These are phyloP conservation scores for Verbena officinalis DNA, from an alignment of 257 asterid genomes.

Conservation along the genomic window DNA sequence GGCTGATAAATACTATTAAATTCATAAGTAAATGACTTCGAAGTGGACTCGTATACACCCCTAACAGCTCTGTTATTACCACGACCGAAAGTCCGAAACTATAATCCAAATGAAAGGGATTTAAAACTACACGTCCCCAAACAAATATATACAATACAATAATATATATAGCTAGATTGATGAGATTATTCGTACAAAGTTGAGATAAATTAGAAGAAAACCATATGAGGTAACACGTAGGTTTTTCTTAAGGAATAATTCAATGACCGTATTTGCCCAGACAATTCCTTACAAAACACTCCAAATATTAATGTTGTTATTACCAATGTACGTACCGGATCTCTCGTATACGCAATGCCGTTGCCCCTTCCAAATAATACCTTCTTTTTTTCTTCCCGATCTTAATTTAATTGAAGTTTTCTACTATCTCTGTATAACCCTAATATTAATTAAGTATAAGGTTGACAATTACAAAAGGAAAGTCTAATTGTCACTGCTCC, in stretches of 20 bases:
- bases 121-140: background rate
- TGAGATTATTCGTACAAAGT: too few relatives aligned
- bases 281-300: slow-evolving; percentile 24
- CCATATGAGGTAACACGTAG: slow-evolving; percentile 15
- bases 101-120: background rate
- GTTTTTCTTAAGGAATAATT: slow-evolving; percentile 21
- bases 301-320: slow-evolving; percentile 18
- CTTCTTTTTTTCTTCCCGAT: background rate
- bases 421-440: too few relatives aligned
- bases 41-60: too few relatives aligned
- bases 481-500: too few relatives aligned
- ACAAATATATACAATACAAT: background rate
- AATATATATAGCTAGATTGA: background rate
- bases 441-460: too few relatives aligned
- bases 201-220: background rate
- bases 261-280: slow-evolving; percentile 18
- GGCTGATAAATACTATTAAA: too few relatives aligned
- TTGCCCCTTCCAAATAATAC: background rate
- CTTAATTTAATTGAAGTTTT: too few relatives aligned
- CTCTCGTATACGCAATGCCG: slow-evolving; percentile 11
- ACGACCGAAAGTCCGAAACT: too few relatives aligned
- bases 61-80: too few relatives aligned
- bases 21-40: too few relatives aligned
- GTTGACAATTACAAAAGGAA: too few relatives aligned
- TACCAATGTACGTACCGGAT: too few relatives aligned